A percentile compares a stretch with the other conserved stretches of the same genome.
Evolutionary conservation across 768 basidiomycete species (phyloP).

Genomic region (Suillus subalutaceus): DNA sequence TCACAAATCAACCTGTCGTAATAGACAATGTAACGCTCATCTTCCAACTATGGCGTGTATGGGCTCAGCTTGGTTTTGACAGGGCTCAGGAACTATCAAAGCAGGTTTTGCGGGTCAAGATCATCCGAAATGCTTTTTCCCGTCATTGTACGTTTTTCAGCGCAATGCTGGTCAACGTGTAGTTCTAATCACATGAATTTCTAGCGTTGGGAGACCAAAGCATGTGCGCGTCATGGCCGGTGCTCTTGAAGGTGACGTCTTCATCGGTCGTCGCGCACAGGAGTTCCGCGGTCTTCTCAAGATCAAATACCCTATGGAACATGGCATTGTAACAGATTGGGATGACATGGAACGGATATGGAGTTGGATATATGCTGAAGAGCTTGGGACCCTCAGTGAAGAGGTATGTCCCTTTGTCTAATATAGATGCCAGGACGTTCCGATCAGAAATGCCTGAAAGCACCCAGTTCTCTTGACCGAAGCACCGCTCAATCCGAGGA

Average conservation of each 20-base stretch:
- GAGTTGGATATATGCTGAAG: slow-evolving; percentile 97
- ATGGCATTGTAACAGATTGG: slow-evolving; percentile 99
- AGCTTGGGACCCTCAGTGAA: slow-evolving; percentile 93
- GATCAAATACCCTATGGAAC: slow-evolving; percentile 99
- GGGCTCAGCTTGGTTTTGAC: slow-evolving; percentile 29
- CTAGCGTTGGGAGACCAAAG: slow-evolving; percentile 93
- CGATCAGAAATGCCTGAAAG: slow-evolving; percentile 43
- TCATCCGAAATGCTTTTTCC: slow-evolving; percentile 99
- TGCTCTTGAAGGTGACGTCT: slow-evolving; percentile 93
- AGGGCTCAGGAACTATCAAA: slow-evolving; percentile 99
- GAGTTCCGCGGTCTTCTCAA: slow-evolving; percentile 94
- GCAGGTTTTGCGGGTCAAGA: slow-evolving; percentile 99
- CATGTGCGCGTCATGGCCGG: slow-evolving; percentile 98
- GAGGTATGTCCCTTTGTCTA: slow-evolving; percentile 60
- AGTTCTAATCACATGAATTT: slow-evolving; percentile 23
- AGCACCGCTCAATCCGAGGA: slow-evolving; percentile 95
- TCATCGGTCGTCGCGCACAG: slow-evolving; percentile 94
- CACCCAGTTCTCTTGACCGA: slow-evolving; percentile 98
- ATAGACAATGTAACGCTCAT: slow-evolving; percentile 85
- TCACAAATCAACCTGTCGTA: slow-evolving; percentile 98
- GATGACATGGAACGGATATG: slow-evolving; percentile 99
- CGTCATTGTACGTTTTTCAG: slow-evolving; percentile 82
- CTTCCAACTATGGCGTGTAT: slow-evolving; percentile 21
- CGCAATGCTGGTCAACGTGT: slow-evolving; percentile 35
- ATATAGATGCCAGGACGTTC: neutral